Base-by-base conservation (phyloP, 179 eudicot genomes). In the Nepenthes alata region DNA sequence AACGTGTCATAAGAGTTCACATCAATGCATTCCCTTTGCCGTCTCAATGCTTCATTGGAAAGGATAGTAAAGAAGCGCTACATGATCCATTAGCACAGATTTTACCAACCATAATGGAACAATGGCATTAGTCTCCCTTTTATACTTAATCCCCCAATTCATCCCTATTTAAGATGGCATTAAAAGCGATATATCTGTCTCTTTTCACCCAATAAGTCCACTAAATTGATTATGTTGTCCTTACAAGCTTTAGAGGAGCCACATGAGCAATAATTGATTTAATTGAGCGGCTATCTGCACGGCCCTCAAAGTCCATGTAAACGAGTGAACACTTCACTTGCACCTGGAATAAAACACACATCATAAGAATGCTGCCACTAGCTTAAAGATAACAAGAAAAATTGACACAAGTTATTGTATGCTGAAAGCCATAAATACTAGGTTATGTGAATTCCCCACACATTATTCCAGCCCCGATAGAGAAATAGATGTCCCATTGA, bases 251-350 rank as follows among this genome's bases (percentile, higher is more conserved):
- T 66, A 89, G 67, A 47, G 98, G 98, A 69, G 93, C 85, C 66
- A 93, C 97, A 57, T 85, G 95, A 44, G 84, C 80, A 45, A 87
- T 82, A 72, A 89, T 87, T 55, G 91, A 83, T 73, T 89, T 87
- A 37, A 93, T 81, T 55, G 96, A 93, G 58, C 90, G 86, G 72
- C 98, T 95, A 77, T 89, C 98, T 69, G 98, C 87, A 63, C 91
- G 93, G 25, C 95, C 98, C 77, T 89, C 98, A 68, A 80, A 87
- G 77, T 89, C 98, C 95, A 83, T 80, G 80, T 85, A 93, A 58
- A 77, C 61, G 73, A 90, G 70, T 3, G 87, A 80, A 72, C 89
- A 85, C 72, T 83, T 87, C 72, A 87, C 95, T 78, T 85, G 86
- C 53, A 87, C 95, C 96, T 89, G 88, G 67, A 60, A 65, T 13